Evolutionary conservation across 2,329 filamentous ascomycete species (phyloP).

Genomic region (Pseudodiploospora longispora): DNA sequence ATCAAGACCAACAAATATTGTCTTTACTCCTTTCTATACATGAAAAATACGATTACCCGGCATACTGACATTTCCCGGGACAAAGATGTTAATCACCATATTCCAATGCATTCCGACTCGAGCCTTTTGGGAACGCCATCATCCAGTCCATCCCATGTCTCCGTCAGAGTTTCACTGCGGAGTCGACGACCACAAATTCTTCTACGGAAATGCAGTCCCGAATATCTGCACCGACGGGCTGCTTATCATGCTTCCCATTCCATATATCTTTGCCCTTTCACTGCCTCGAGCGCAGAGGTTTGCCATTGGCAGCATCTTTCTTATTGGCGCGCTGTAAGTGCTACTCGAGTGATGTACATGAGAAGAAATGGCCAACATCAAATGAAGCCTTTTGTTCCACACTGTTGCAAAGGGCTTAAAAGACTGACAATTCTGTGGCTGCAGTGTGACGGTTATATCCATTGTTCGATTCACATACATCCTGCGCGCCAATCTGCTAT

Average conservation of each 20-base stretch:
- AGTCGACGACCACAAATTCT: constrained; percentile 15
- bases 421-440: background rate
- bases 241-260: constrained; percentile 20
- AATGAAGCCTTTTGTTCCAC: background rate
- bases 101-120: constrained; percentile 12
- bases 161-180: constrained; percentile 9
- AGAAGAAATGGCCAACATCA: background rate
- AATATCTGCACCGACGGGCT: constrained; percentile 20
- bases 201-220: constrained; percentile 19
- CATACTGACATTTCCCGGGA: too few species aligned
- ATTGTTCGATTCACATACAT: constrained; percentile 10
- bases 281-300: constrained; percentile 16
- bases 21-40: too few species aligned
- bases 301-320: constrained; percentile 16
- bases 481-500: constrained; percentile 8
- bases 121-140: constrained; percentile 14
- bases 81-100: constrained; percentile 11
- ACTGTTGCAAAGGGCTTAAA: too few species aligned
- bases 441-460: constrained; percentile 11
- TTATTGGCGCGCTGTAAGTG: constrained; percentile 17
- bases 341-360: background rate
- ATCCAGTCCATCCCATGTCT: constrained; percentile 9
- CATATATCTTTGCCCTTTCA: constrained; percentile 18
- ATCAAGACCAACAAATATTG: too few species aligned
- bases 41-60: too few species aligned